Conservation (phyloP, 2,329 filamentous ascomycete species). For the Aspergillus tubingensis region DNA sequence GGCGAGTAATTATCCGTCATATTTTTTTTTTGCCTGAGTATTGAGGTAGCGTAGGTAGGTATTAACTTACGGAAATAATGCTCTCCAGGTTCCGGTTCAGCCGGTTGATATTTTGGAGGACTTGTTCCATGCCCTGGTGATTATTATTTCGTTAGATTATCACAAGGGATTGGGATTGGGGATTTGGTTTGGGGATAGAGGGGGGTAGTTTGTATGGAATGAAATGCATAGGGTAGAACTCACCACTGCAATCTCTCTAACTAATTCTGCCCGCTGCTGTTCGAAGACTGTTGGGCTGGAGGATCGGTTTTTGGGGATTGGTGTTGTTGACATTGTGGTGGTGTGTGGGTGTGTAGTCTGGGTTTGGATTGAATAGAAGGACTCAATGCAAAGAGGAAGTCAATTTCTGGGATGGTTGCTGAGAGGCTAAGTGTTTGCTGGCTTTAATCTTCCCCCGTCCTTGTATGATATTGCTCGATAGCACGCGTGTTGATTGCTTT, state of each 20-base stretch:
- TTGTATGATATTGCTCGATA: background rate
- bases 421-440: background rate
- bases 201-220: background rate
- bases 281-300: slow-evolving; percentile 42
- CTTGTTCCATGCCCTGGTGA: slow-evolving; percentile 71
- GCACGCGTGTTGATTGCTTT: slow-evolving; percentile 11
- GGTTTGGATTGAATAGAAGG: no score
- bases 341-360: background rate
- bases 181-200: background rate
- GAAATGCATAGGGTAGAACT: slow-evolving; percentile 11
- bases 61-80: slow-evolving; percentile 72
- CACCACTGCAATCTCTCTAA: slow-evolving; percentile 48
- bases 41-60: no score
- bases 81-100: slow-evolving; percentile 90
- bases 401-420: no score
- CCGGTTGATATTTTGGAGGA: slow-evolving; percentile 94
- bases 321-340: slow-evolving; percentile 21
- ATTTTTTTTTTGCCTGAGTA: no score
- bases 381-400: no score
- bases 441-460: background rate
- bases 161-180: no score
- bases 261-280: slow-evolving; percentile 45
- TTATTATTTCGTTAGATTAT: slow-evolving; percentile 6
- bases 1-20: no score
- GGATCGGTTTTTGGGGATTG: slow-evolving; percentile 18